Conservation (phyloP, 2,329 filamentous ascomycete genomes). For the Aureobasidium sp. region DNA sequence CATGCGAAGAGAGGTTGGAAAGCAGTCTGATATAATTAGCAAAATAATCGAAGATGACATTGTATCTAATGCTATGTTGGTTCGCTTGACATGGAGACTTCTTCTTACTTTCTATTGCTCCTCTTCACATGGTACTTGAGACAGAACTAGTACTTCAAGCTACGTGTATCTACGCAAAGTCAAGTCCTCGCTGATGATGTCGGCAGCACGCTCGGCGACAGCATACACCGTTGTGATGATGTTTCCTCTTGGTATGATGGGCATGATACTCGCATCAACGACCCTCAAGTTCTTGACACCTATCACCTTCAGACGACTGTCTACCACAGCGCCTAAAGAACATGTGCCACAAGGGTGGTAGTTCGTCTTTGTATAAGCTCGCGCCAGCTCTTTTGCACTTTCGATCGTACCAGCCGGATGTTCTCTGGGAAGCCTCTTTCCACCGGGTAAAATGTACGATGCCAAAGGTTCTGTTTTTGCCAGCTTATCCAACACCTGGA, state of each 20-base stretch:
- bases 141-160: too few species aligned
- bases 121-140: too few species aligned
- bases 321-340: slow-evolving; percentile 35
- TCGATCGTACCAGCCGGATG: slow-evolving; percentile 22
- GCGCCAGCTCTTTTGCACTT: slow-evolving; percentile 26
- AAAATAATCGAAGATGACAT: too few species aligned
- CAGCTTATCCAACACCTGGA: slow-evolving; percentile 43
- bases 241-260: slow-evolving; percentile 39
- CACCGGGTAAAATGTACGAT: slow-evolving; percentile 28
- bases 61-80: too few species aligned
- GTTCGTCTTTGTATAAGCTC: slow-evolving; percentile 25
- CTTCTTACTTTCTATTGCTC: too few species aligned
- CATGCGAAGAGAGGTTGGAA: too few species aligned
- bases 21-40: too few species aligned
- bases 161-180: neutral
- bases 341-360: slow-evolving; percentile 50
- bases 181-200: slow-evolving; percentile 28
- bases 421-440: slow-evolving; percentile 23
- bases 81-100: too few species aligned
- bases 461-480: slow-evolving; percentile 43
- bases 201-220: slow-evolving; percentile 44
- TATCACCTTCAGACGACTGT: slow-evolving; percentile 29
- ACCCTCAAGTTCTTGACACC: slow-evolving; percentile 41
- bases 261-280: slow-evolving; percentile 48
- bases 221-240: slow-evolving; percentile 30